Evolutionary conservation across 768 basidiomycete genomes (phyloP).

Genomic region (Tremella mesenterica): DNA sequence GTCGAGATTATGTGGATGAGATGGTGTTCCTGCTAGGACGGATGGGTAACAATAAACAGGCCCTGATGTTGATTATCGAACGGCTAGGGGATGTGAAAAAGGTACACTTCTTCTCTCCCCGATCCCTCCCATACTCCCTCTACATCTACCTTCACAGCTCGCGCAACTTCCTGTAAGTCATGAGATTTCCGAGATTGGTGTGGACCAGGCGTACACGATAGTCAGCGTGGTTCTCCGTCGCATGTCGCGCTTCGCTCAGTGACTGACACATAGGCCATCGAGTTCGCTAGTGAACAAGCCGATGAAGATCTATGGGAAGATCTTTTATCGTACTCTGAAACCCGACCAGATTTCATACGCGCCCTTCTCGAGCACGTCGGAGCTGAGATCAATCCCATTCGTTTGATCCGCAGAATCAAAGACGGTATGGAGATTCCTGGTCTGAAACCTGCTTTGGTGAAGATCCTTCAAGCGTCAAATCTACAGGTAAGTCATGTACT

Average conservation of each 20-base stretch:
- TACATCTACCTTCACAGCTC: too few species aligned
- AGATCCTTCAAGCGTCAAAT: conserved; percentile 94
- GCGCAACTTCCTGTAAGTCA: too few species aligned
- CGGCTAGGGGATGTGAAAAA: conserved; percentile 83
- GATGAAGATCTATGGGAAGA: conserved; percentile 99
- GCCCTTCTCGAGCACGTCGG: conserved; percentile 92
- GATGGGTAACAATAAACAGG: conserved; percentile 97
- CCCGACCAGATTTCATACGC: conserved; percentile 91
- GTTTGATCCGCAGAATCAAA: conserved; percentile 86
- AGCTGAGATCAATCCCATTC: conserved; percentile 88
- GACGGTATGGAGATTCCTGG: conserved; percentile 95
- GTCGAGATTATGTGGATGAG: conserved; percentile 78
- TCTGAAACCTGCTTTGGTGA: conserved; percentile 84
- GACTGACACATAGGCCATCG: conserved; percentile 62
- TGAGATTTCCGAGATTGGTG: too few species aligned
- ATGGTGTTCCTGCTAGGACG: conserved; percentile 96
- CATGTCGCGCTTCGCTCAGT: too few species aligned
- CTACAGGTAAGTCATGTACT: conserved; percentile 50
- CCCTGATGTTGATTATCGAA: conserved; percentile 88
- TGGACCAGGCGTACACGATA: too few species aligned
- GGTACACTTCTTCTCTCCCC: too few species aligned
- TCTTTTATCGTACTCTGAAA: conserved; percentile 85
- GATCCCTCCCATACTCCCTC: too few species aligned
- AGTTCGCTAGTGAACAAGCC: conserved; percentile 93
- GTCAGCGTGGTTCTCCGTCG: too few species aligned